Base-by-base conservation (phyloP, 2,329 filamentous ascomycete genomes). In the Cryphonectria radicalis region DNA sequence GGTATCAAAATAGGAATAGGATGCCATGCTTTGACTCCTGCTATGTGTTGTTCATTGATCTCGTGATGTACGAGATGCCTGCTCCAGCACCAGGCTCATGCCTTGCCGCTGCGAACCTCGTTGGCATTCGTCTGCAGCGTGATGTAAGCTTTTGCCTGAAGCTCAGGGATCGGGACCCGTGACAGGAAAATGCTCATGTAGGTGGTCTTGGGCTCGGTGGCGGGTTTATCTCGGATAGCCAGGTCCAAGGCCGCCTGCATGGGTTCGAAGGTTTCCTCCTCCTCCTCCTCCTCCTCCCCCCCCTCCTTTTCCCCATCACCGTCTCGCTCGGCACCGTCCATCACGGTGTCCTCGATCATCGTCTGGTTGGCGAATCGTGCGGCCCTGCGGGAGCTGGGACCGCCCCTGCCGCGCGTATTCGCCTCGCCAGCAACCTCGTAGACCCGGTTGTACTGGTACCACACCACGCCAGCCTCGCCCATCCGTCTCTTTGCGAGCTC, bases 401-500 rank as follows among this genome's bases (percentile, higher is more conserved):
- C 28, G 22, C 22, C 19, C 22, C 50, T 46, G 46, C 67, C 57
- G 13, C 37, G 35, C 13, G 43, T 13, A 6, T 65, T 73, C 63
- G 19, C 77, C 22, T 81, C 74, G 0, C 69, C 74, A 37, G 81
- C 81, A 25, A 85, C 80, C 72, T 87, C 84, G 75, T 87, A 88
- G 17, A 89, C 79, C 68, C 85, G 82, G 73, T 90, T 90, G 78
- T 88, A 90, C 77, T 89, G 88, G 71, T 81, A 88, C 84, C 85
- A 89, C 64, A 80, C 74, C 72, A 81, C 82, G 4, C 82, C 83
- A 57, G 82, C 79, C 66, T 84, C 82, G 43, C 76, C 81, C 67
- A 92, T 80, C 63, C 89, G 82, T 55, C 86, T 82, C 78, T 91
- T 91, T 70, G 85, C 85, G 53, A 92, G 89, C 79, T 94, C 92